Percentiles rank a stretch among this genome's conserved stretches.
Conservation (phyloP, 352 stramenopile species). For the Heterotrichella gracilis region DNA sequence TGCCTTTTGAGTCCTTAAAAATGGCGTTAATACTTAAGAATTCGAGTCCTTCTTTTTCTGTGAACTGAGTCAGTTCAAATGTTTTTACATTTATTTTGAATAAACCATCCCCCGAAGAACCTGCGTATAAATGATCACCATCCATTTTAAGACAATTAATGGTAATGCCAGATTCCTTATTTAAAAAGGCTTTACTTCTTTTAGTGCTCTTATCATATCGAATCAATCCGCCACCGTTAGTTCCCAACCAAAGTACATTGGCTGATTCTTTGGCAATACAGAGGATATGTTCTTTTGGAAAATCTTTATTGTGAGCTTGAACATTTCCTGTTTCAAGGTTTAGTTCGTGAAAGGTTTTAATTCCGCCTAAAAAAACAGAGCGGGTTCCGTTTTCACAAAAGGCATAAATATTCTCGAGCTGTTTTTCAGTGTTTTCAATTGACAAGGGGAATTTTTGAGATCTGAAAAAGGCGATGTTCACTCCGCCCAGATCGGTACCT, state of each 20-base stretch:
- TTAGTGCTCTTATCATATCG: not conserved
- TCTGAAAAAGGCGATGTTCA: not conserved
- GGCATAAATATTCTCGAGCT: not conserved
- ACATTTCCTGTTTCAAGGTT: not conserved
- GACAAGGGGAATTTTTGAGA: not conserved
- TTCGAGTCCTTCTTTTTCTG: not conserved
- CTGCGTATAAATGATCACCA: not conserved
- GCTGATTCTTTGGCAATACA: not conserved
- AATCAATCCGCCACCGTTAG: not conserved
- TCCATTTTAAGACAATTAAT: not conserved
- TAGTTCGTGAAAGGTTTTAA: not conserved
- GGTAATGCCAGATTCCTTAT: not conserved
- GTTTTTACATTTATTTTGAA: not conserved
- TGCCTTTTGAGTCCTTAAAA: not conserved
- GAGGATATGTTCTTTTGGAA: not conserved
- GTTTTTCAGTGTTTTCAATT: not conserved
- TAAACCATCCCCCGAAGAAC: not conserved
- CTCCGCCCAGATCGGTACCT: not conserved
- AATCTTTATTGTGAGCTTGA: not conserved
- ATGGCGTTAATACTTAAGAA: not conserved
- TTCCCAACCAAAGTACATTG: not conserved
- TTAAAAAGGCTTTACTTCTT: not conserved
- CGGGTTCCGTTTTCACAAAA: not conserved
- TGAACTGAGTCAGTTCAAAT: not conserved
- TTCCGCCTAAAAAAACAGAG: not conserved